Base-by-base conservation (phyloP, 495 filamentous ascomycete species). In the Penicillium antarcticum region DNA sequence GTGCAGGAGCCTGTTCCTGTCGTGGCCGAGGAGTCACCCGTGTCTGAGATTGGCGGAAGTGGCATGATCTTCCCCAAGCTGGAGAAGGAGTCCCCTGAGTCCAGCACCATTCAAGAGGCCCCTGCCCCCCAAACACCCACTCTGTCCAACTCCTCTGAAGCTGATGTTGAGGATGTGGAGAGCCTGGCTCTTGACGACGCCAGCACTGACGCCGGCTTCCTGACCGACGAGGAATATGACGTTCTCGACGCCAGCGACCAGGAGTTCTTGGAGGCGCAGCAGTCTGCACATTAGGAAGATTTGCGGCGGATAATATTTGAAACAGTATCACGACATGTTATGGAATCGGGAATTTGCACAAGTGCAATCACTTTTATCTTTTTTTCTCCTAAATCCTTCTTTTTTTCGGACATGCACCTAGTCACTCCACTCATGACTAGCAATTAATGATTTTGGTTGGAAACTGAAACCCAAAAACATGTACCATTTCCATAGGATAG, bases 151-250 rank as follows among this genome's bases (percentile, higher is more conserved):
- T 51, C 63, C 12, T 80, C 74, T n/a, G 80, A 79, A 42, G 69
- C 68, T 36, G 81, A 84, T 45, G 59, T 86, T 9, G 85, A 90
- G 17, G 87, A 90, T 32, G 78, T 88, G 42, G 87, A 89, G 60
- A 81, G 75, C 58, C 58, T 81, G 39, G 87, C 85, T 63, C 58
- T 83, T 18, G 77, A 77, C 17, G 88, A 88, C 37, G 79, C 80
- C 11, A 77, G 71, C 14, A 74, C 76, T 9, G 74, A 77, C n/a
- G 69, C 74, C 44, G 87, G 84, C 7, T 96, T 95, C 77, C 68
- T 95, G 70, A 97, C 95, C 11, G 94, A 98, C 57, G 94, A 97
- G 60, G 94, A 98, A 73, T 98, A 96, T 60, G 94, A 98, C 56
- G 87, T 97, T 53, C 85, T 97, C 23, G 89, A 95, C 73, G 95